These are phyloP conservation scores for Blastobotrys illinoisensis DNA, from an alignment of 1,139 yeast species.

Conservation along the genomic window DNA sequence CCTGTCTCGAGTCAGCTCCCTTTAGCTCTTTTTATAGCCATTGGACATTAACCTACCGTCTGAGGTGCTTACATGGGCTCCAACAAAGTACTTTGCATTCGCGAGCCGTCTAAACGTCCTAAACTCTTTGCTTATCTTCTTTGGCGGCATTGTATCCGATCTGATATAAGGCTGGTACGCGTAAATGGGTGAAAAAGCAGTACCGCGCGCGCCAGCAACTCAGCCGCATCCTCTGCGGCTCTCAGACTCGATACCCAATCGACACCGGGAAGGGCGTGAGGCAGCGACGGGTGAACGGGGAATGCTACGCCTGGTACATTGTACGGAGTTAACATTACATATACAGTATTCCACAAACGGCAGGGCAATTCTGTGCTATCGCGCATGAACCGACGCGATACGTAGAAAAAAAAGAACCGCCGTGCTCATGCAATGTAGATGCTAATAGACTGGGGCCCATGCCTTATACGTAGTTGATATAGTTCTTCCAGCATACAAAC, in stretches of 20 bases:
- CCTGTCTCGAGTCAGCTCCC: constrained; percentile 26
- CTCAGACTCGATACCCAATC: neutral
- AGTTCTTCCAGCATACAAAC: too few species aligned
- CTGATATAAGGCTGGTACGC: neutral
- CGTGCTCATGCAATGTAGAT: too few species aligned
- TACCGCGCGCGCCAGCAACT: neutral
- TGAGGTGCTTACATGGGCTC: constrained; percentile 35
- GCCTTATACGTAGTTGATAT: too few species aligned
- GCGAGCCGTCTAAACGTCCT: constrained; percentile 3
- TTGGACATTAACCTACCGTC: constrained; percentile 24
- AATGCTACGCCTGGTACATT: too few species aligned
- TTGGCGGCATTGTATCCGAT: constrained; percentile 9
- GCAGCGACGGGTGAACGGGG: too few species aligned
- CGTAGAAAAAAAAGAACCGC: too few species aligned
- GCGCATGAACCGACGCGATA: too few species aligned
- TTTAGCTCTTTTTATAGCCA: neutral
- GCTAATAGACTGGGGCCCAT: too few species aligned
- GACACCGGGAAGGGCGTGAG: too few species aligned
- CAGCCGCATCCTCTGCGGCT: neutral
- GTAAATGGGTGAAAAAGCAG: neutral
- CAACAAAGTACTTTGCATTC: constrained; percentile 25
- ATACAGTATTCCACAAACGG: too few species aligned
- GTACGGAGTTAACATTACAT: too few species aligned
- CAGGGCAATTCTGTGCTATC: too few species aligned
- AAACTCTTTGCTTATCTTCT: constrained; percentile 5